Evolutionary conservation across 2,329 filamentous ascomycete species (phyloP), one percentile per base, ranked within the genome.

Genomic region (Aureobasidium namibiae): DNA sequence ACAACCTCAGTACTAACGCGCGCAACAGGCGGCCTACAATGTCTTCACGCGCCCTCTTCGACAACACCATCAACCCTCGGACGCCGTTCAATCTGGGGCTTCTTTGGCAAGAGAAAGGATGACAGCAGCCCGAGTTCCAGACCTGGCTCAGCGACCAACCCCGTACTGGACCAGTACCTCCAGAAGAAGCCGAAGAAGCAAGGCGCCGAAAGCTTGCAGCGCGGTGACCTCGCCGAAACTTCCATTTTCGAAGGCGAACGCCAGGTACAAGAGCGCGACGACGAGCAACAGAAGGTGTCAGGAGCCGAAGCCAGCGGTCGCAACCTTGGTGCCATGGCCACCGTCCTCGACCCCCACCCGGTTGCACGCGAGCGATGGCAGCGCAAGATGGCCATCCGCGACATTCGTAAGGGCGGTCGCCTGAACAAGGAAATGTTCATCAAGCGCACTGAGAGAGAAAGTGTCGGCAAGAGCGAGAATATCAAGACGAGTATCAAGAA

Each of bases 401-500:
- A 88, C 72, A 80, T 96, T 50, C 81, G 80, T 56, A 82, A 82
- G 62, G 79, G 87, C 49, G 87, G 88, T 9, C 80, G 88, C 44
- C 72, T 92, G 54, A 81, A 84, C 18, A 83, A 82, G 63, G 77
- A 81, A 53, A 82, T 91, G 66, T 78, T 82, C 58, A 82, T 96
- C 61, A 82, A 83, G 69, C 84, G 86, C 65, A 83, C 80, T 8
- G 84, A 87, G 70, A 75, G 84, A 41, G 76, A 83, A 65, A 77
- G 77, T 56, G 66, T 80, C 26, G 76, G 76, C 71, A 86, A 86
- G 73, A 90, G 86, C 63, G 81, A 86, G 48, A 82, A 83, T 65
- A 82, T 96, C 70, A 86, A 91, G 67, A 96, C 94, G 2, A 90
- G 86, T 50, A 79, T 89, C 64, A 99, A 99, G 84, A 99, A 99